Conservation (phyloP, 441 rosid genomes). For the Erodium chrysanthum region DNA sequence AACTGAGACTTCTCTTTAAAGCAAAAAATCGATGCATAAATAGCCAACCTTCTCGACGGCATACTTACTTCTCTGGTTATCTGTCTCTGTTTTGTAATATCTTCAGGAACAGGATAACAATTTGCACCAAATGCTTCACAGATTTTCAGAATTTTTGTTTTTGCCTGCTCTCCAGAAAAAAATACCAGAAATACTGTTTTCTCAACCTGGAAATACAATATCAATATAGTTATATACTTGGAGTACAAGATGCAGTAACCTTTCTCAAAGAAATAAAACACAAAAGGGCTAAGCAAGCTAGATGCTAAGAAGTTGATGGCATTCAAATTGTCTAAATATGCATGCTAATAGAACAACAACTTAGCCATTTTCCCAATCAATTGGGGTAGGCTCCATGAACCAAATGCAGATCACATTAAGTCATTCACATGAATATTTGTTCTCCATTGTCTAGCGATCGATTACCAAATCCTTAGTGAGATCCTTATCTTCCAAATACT, state of each 20-base stretch:
- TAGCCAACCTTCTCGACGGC: slow-evolving; percentile 10
- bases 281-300: not conserved
- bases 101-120: slow-evolving; percentile 33
- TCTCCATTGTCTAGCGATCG: no score
- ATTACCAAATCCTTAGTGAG: no score
- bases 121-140: slow-evolving; percentile 48
- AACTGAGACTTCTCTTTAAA: slow-evolving; percentile 11
- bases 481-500: no score
- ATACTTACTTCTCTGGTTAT: slow-evolving; percentile 30
- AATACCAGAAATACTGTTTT: slow-evolving; percentile 37
- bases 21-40: slow-evolving; percentile 10
- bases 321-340: not conserved
- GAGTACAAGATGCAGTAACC: slow-evolving; percentile 7
- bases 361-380: no score
- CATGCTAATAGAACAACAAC: slow-evolving; percentile 5
- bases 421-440: no score
- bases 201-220: slow-evolving; percentile 28
- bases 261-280: not conserved
- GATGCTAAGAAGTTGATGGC: not conserved
- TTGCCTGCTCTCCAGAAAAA: slow-evolving; percentile 35
- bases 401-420: no score
- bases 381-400: no score
- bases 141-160: slow-evolving; percentile 34
- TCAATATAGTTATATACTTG: slow-evolving; percentile 11
- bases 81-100: slow-evolving; percentile 33